Evolutionary conservation across 768 basidiomycete genomes (phyloP).

Genomic region (Boletus eberwhitei): DNA sequence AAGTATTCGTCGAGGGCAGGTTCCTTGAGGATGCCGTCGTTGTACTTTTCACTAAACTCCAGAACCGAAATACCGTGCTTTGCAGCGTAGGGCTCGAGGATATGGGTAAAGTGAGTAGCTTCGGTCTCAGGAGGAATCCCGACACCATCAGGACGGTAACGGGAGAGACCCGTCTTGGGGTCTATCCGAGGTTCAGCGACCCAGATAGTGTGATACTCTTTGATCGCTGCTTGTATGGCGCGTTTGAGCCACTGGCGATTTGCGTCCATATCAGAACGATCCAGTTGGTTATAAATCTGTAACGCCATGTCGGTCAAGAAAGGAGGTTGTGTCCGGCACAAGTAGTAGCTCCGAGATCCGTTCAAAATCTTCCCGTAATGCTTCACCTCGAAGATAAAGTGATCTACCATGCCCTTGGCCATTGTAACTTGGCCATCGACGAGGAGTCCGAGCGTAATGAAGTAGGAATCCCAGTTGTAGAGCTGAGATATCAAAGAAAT

Average conservation of each 20-base stretch:
- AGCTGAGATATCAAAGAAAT: constrained; percentile 45
- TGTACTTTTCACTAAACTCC: constrained; percentile 97
- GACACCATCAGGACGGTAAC: constrained; percentile 89
- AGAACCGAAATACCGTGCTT: constrained; percentile 91
- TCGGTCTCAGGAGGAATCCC: constrained; percentile 99
- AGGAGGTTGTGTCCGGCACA: constrained; percentile 94
- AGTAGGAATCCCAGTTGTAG: constrained; percentile 96
- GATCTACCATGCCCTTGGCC: constrained; percentile 98
- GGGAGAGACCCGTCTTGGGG: constrained; percentile 88
- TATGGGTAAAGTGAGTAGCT: constrained; percentile 96
- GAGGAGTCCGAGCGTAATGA: constrained; percentile 88
- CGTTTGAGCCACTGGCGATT: constrained; percentile 93
- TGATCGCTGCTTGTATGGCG: constrained; percentile 96
- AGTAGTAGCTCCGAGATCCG: constrained; percentile 92
- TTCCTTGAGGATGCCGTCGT: constrained; percentile 76
- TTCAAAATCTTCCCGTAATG: constrained; percentile 97
- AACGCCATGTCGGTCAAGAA: constrained; percentile 99
- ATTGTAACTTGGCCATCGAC: constrained; percentile 92
- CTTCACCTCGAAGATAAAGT: constrained; percentile 98
- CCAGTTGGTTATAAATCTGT: constrained; percentile 95
- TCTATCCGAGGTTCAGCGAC: constrained; percentile 93
- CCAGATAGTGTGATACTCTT: constrained; percentile 99
- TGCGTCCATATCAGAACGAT: constrained; percentile 68
- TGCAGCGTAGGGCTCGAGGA: constrained; percentile 90
- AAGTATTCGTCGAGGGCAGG: constrained; percentile 96